phyloP scores from a whole-genome alignment of 805 yeast species.

The Blastobotrys attinorum region DNA sequence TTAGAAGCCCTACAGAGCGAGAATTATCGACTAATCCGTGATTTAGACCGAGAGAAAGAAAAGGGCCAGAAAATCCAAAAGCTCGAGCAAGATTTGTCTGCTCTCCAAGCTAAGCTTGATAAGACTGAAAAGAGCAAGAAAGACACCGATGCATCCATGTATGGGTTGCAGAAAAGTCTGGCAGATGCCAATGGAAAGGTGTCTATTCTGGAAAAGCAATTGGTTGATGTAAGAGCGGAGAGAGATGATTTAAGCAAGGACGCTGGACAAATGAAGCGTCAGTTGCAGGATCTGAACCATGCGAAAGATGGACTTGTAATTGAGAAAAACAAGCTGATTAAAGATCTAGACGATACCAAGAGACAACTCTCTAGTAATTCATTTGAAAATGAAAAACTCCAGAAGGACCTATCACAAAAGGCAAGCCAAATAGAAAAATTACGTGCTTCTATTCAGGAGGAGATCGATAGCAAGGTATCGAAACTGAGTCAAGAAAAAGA shows the following conservation, averaged over 20 bases:
- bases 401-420: conserved; percentile 15
- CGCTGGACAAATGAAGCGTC: conserved; percentile 13
- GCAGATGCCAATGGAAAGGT: conserved; percentile 3
- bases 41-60: conserved; percentile 16
- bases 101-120: conserved; percentile 14
- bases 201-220: conserved; percentile 5
- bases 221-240: conserved; percentile 5
- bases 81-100: conserved; percentile 12
- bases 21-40: conserved; percentile 9
- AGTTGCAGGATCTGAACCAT: conserved; percentile 14
- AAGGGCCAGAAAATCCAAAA: conserved; percentile 12
- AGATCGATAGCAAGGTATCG: conserved; percentile 25
- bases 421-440: conserved; percentile 17
- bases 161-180: conserved; percentile 9
- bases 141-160: conserved; percentile 11
- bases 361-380: conserved; percentile 8
- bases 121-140: conserved; percentile 13
- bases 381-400: conserved; percentile 15
- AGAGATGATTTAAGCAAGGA: conserved; percentile 10
- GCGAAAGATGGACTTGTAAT: conserved; percentile 16
- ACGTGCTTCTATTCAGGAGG: conserved; percentile 13
- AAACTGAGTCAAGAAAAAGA: conserved; percentile 40
- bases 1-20: conserved; percentile 11
- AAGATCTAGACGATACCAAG: conserved; percentile 15
- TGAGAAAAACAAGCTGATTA: conserved; percentile 12